These are phyloP conservation scores for Chaetomiaceae sp. DNA, from an alignment of 2,329 filamentous ascomycete genomes.

Conservation along the genomic window DNA sequence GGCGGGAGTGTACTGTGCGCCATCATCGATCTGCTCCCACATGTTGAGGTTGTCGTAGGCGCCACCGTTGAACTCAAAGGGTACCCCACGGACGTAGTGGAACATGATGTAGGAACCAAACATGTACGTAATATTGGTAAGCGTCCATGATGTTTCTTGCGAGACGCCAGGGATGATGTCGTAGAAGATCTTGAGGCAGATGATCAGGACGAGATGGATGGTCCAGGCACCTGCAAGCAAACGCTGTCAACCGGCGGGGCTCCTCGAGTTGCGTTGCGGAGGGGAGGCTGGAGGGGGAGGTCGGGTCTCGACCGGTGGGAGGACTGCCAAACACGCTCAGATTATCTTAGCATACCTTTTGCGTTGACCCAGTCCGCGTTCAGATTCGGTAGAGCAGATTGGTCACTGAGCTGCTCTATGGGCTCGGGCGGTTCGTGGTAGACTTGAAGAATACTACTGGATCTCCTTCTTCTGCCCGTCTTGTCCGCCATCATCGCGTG, in stretches of 20 bases:
- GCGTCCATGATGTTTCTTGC: slow-evolving; percentile 96
- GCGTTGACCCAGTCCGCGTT: slow-evolving; percentile 99
- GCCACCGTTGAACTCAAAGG: slow-evolving; percentile 97
- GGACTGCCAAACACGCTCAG: neutral
- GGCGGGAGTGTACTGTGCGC: slow-evolving; percentile 94
- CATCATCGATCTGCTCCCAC: slow-evolving; percentile 99
- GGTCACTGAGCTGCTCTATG: slow-evolving; percentile 95
- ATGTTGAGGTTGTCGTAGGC: slow-evolving; percentile 99
- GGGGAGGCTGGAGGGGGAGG: neutral
- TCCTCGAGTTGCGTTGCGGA: neutral
- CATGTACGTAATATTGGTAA: slow-evolving; percentile 99
- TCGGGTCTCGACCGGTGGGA: neutral
- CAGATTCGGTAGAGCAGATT: slow-evolving; percentile 87
- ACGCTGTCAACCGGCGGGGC: slow-evolving; percentile 14
- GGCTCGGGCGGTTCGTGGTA: slow-evolving; percentile 97
- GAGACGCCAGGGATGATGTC: slow-evolving; percentile 94
- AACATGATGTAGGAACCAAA: slow-evolving; percentile 99
- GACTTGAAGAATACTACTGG: slow-evolving; percentile 86
- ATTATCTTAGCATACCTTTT: slow-evolving; percentile 67
- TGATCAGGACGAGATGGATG: slow-evolving; percentile 91
- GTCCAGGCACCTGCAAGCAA: slow-evolving; percentile 77
- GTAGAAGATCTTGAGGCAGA: slow-evolving; percentile 90
- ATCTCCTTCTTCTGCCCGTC: slow-evolving; percentile 78
- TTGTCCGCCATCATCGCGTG: slow-evolving; percentile 58
- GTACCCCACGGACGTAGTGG: slow-evolving; percentile 95